phyloP scores from a whole-genome alignment of 805 yeast species.

The Lipomyces starkeyi region DNA sequence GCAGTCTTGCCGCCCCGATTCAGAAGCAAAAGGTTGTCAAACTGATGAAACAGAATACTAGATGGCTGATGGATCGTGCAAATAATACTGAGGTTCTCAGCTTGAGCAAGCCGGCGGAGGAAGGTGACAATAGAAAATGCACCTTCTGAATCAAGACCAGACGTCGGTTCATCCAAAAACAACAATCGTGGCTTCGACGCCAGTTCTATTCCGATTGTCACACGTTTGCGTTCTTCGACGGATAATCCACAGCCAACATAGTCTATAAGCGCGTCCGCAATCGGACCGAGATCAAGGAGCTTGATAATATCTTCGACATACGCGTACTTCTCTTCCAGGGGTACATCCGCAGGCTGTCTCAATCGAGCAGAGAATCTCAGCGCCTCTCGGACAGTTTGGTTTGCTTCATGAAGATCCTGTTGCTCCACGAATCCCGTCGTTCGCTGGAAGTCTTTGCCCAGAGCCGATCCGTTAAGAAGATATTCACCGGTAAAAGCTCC shows the following conservation, averaged over 20 bases:
- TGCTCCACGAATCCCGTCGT: slow-evolving; percentile 77
- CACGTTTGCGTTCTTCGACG: slow-evolving; percentile 65
- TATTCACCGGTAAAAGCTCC: slow-evolving; percentile 73
- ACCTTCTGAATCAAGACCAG: slow-evolving; percentile 70
- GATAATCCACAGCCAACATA: slow-evolving; percentile 72
- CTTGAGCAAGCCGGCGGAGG: slow-evolving; percentile 63
- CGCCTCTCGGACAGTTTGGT: slow-evolving; percentile 75
- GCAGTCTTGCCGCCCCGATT: slow-evolving; percentile 75
- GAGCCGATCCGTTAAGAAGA: slow-evolving; percentile 65
- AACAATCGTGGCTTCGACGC: slow-evolving; percentile 67
- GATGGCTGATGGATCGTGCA: slow-evolving; percentile 86
- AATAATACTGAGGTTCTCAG: slow-evolving; percentile 66
- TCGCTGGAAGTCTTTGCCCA: slow-evolving; percentile 67
- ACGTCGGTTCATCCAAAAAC: slow-evolving; percentile 70
- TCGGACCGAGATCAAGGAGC: slow-evolving; percentile 65
- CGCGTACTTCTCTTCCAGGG: slow-evolving; percentile 61
- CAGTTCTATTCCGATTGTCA: slow-evolving; percentile 68
- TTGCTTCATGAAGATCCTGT: slow-evolving; percentile 70
- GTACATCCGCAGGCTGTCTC: slow-evolving; percentile 63
- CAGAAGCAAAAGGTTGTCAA: slow-evolving; percentile 71
- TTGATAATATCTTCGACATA: slow-evolving; percentile 70
- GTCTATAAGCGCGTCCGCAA: slow-evolving; percentile 76
- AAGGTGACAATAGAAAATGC: slow-evolving; percentile 71
- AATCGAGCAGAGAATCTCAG: slow-evolving; percentile 67
- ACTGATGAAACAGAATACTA: slow-evolving; percentile 62